A percentile compares a stretch with the other conserved stretches of the same genome.
Conservation (phyloP, 768 basidiomycete genomes). For the Boletus sensibilis region DNA sequence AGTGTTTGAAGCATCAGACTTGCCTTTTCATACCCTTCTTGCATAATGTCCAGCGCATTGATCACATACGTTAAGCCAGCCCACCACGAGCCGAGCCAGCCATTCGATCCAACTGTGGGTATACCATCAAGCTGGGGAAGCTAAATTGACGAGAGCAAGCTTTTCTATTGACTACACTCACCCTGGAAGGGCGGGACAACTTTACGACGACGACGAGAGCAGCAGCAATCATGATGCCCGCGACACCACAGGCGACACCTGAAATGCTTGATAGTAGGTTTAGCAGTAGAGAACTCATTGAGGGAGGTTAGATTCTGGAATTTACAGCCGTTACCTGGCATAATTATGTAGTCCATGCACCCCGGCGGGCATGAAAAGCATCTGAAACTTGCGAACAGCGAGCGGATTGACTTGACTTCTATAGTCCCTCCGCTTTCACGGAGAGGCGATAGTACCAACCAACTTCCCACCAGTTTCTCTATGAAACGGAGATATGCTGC, state of each 20-base stretch:
- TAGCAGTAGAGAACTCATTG: not conserved
- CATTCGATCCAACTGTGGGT: constrained; percentile 29
- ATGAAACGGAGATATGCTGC: too few relatives aligned
- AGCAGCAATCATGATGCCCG: not conserved
- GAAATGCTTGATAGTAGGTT: not conserved
- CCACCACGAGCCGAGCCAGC: constrained; percentile 29
- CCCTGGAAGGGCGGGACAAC: constrained; percentile 1
- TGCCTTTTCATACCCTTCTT: constrained; percentile 34
- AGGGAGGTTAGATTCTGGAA: too few relatives aligned
- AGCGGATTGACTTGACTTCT: too few relatives aligned
- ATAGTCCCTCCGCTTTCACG: too few relatives aligned
- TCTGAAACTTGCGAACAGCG: too few relatives aligned
- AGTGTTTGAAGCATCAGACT: not conserved
- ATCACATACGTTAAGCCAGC: constrained; percentile 17
- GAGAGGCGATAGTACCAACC: too few relatives aligned
- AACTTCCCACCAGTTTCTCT: too few relatives aligned
- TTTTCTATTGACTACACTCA: not conserved
- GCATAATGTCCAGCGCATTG: constrained; percentile 24
- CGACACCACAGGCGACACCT: not conserved
- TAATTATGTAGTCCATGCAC: too few relatives aligned
- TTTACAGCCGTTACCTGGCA: too few relatives aligned
- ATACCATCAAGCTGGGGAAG: constrained; percentile 23
- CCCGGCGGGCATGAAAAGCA: too few relatives aligned
- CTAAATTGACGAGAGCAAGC: not conserved
- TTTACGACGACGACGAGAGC: not conserved